Conservation (phyloP, 331 rosid genomes). For the Erythrophleum ivorense region DNA sequence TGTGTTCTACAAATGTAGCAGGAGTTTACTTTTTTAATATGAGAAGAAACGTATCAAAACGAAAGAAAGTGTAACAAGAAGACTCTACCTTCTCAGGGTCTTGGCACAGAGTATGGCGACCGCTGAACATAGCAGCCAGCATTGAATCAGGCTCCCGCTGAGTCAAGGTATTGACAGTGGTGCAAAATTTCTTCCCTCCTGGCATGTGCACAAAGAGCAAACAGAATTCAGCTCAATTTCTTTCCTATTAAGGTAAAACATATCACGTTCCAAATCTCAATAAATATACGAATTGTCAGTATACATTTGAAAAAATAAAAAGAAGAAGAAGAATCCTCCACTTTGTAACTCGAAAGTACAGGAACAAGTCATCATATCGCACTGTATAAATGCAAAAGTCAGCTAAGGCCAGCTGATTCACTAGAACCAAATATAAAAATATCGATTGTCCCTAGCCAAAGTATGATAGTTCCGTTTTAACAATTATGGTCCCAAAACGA, state of each 20-base stretch:
- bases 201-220: slow-evolving; percentile 8
- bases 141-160: slow-evolving; percentile 89
- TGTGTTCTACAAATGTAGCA: background rate
- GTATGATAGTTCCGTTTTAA: background rate
- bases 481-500: background rate
- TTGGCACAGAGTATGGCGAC: slow-evolving; percentile 75
- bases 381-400: background rate
- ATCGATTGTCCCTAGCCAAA: background rate
- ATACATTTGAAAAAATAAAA: background rate
- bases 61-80: background rate
- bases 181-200: slow-evolving; percentile 90
- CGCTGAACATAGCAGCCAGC: slow-evolving; percentile 97
- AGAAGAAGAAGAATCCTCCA: background rate
- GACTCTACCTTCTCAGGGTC: slow-evolving; percentile 60
- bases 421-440: background rate
- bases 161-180: slow-evolving; percentile 78
- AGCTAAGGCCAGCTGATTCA: slow-evolving; percentile 16
- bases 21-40: background rate
- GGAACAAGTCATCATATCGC: background rate
- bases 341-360: background rate
- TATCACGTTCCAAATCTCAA: background rate
- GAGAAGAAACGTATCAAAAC: slow-evolving; percentile 2
- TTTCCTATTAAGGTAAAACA: background rate
- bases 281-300: background rate
- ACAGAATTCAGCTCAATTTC: background rate